phyloP scores from a whole-genome alignment of 1,139 yeast species.

The Geotrichum histeridarum region DNA sequence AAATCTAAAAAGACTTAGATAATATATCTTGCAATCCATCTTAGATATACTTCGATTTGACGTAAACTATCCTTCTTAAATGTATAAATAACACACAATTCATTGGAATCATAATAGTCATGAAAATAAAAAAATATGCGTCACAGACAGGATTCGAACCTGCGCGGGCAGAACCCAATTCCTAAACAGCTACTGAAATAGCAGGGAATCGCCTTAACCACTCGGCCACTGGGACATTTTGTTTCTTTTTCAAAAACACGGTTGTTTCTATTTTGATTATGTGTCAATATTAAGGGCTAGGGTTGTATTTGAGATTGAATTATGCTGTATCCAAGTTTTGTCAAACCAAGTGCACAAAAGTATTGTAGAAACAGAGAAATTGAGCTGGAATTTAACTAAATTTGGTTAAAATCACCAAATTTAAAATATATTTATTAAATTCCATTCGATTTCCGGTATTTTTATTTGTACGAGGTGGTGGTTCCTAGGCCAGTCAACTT shows the following conservation, averaged over 20 bases:
- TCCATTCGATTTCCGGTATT: too few species aligned
- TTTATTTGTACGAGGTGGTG: too few species aligned
- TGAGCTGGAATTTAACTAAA: too few species aligned
- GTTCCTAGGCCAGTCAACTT: too few species aligned
- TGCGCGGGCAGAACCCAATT: slow-evolving; percentile 10
- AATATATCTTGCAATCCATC: not conserved
- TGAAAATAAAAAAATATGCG: not conserved
- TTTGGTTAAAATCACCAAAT: too few species aligned
- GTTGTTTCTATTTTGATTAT: too few species aligned
- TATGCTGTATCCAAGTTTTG: too few species aligned
- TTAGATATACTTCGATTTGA: not conserved
- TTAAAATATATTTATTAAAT: too few species aligned
- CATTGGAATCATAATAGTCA: not conserved
- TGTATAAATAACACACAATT: not conserved
- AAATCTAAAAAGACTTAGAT: not conserved
- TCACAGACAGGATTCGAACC: slow-evolving; percentile 9
- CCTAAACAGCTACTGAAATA: slow-evolving; percentile 1
- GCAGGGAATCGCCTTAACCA: slow-evolving; percentile 14
- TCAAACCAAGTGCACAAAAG: too few species aligned
- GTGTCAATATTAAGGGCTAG: too few species aligned
- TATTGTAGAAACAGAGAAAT: too few species aligned
- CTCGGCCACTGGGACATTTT: slow-evolving; percentile 12
- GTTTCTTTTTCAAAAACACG: not conserved
- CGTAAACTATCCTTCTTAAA: not conserved
- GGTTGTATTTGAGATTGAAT: too few species aligned